A percentile compares a stretch with the other conserved stretches of the same genome.
phyloP scores from a whole-genome alignment of 345 rosid species.

The Murraya paniculata region DNA sequence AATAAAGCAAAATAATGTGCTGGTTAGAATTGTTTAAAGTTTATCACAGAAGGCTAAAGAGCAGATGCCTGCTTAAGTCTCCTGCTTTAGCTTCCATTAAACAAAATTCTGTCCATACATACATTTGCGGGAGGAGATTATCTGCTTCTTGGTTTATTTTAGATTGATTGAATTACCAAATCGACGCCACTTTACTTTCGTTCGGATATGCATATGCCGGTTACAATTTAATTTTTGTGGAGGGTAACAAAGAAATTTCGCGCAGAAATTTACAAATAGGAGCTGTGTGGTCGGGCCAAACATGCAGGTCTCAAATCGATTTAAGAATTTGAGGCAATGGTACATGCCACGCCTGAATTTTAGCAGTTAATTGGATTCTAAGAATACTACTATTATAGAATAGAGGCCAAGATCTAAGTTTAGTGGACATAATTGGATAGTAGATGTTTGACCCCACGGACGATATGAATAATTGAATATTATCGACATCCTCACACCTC shows the following conservation, averaged over 20 bases:
- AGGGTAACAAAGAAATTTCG: not conserved
- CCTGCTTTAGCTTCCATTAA: not conserved
- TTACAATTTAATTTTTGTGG: not conserved
- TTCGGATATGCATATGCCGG: not conserved
- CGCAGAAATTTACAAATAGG: not conserved
- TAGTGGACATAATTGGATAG: too few relatives aligned
- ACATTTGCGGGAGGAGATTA: not conserved
- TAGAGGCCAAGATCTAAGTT: too few relatives aligned
- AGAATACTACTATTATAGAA: not conserved
- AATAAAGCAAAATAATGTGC: not conserved
- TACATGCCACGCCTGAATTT: not conserved
- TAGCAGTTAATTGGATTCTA: not conserved
- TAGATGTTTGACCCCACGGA: too few relatives aligned
- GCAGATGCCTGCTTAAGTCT: constrained; percentile 11
- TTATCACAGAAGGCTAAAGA: not conserved
- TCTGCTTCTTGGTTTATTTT: not conserved
- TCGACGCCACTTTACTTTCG: not conserved
- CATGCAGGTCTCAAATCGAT: not conserved
- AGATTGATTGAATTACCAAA: not conserved
- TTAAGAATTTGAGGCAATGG: constrained; percentile 1
- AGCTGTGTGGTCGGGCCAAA: not conserved
- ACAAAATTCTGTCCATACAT: constrained; percentile 24
- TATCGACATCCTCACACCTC: too few relatives aligned
- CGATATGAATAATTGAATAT: too few relatives aligned
- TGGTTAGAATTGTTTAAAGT: not conserved